Conservation (phyloP, 2,329 filamentous ascomycete species). For the Colletotrichum sp. region DNA sequence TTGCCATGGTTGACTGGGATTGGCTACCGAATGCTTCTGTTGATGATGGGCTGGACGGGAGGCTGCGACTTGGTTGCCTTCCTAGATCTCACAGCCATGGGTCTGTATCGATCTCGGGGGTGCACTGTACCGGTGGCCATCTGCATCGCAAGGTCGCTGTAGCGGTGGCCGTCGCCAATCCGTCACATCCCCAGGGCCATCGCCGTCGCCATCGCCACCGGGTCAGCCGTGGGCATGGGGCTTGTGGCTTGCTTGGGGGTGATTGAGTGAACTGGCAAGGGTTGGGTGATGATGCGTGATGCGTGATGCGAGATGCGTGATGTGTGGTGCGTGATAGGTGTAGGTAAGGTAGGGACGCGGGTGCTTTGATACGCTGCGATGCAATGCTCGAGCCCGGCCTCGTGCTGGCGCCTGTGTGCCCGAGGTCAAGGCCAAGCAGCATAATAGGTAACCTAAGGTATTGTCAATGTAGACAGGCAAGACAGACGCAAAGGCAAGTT, state of each 20-base stretch:
- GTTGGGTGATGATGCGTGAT: not conserved
- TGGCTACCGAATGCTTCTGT: not conserved
- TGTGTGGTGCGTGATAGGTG: not conserved
- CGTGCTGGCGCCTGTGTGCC: not conserved
- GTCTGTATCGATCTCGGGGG: constrained; percentile 10
- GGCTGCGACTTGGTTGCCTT: constrained; percentile 5
- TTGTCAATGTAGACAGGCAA: not conserved
- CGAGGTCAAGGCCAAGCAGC: not conserved
- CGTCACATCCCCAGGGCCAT: not conserved
- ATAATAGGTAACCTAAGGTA: not conserved
- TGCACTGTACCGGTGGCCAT: not conserved
- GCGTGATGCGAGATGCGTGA: not conserved
- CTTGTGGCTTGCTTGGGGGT: not conserved
- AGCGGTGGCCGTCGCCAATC: not conserved
- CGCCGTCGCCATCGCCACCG: not conserved
- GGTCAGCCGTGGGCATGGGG: not conserved
- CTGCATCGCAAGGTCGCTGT: not conserved
- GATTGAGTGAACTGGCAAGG: not conserved
- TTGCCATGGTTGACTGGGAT: not conserved
- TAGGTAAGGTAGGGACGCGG: not conserved
- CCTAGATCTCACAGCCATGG: constrained; percentile 11
- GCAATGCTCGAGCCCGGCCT: not conserved
- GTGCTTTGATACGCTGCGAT: not conserved
- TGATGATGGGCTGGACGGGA: not conserved
- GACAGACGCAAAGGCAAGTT: not conserved